Base-by-base conservation (phyloP, 176 grass and related monocot species). In the Ampelocalamus luodianensis region DNA sequence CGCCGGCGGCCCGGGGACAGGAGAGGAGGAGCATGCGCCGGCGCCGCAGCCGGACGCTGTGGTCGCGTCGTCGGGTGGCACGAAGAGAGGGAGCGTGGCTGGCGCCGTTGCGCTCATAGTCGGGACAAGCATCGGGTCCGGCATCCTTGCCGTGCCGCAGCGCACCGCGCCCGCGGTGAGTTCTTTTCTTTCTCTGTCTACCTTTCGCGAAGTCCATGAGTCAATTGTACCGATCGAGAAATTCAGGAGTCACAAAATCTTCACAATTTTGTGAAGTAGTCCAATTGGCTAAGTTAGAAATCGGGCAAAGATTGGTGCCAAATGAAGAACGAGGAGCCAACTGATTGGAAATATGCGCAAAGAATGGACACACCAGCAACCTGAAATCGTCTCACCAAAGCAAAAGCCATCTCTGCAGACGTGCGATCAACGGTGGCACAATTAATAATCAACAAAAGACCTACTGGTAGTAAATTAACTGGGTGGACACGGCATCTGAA, bases 71-170 rank as follows among this genome's bases (percentile, higher is more conserved):
- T 7, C 79, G 40, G 5, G 37, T 16, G 83, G 45, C 20, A 3
- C 45, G 37, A 90, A 89, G 82, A 82, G 86, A 42, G 92, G 92
- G 54, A 97, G 72, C 76, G 85, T 97, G 85, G 79, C 78, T 16
- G 94, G 94, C 18, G 92, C 92, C 22, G 88, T 87, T 0, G 92
- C 92, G 54, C 87, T 94, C n/a, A 94, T 94, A 40, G 71, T 97
- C 22, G 94, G 94, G 29, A 97, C 94, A 36, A 97, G 90, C 82
- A 97, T 97, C 55, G 94, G 94, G 43, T 97, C 94, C n/a, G 92
- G 94, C 76, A 97, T 97, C 85, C 94, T 97, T 75, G 94, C 94
- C 63, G 88, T 97, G 77, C 92, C 94, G 22, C 82, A 89, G 77
- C 72, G 85, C 42, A 94, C 92, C 34, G 92, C 90, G 63, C 90